Conservation (phyloP, 169 alveolate genomes). For the Pseudocohnilembus persalinus region DNA sequence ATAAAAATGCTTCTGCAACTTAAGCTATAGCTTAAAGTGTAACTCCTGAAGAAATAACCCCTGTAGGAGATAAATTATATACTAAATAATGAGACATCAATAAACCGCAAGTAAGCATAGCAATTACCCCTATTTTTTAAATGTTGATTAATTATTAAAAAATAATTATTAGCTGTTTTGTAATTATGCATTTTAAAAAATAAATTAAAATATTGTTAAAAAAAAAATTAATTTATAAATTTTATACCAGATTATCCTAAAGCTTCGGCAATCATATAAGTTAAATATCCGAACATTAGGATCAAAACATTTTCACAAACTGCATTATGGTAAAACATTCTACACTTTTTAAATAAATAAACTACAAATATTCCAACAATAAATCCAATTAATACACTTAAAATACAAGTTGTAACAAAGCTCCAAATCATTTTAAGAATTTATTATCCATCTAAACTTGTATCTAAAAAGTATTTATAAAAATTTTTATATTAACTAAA, state of each 20-base stretch:
- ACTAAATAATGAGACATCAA: slow-evolving; percentile 62
- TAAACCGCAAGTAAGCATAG: slow-evolving; percentile 53
- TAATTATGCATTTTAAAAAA: no score
- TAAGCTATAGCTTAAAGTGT: slow-evolving; percentile 46
- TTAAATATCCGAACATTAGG: slow-evolving; percentile 47
- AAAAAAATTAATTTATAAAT: no score
- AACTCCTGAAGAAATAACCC: slow-evolving; percentile 52
- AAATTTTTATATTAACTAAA: no score
- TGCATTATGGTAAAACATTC: slow-evolving; percentile 34
- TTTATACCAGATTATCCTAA: slow-evolving; percentile 9
- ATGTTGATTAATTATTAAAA: no score
- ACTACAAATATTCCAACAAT: slow-evolving; percentile 46
- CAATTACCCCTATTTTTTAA: slow-evolving; percentile 38
- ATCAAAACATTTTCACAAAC: slow-evolving; percentile 44
- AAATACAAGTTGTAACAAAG: neutral
- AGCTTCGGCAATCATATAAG: slow-evolving; percentile 48
- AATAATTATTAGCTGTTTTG: no score
- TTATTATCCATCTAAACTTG: no score
- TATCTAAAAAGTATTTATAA: no score
- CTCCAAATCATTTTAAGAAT: neutral
- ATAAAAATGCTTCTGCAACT: slow-evolving; percentile 60
- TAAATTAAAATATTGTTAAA: neutral
- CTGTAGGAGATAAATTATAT: slow-evolving; percentile 52
- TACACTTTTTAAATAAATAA: slow-evolving; percentile 40
- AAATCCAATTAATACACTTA: slow-evolving; percentile 13